Base-by-base conservation (phyloP, 768 basidiomycete species). In the Dacryopinax spathularia region DNA sequence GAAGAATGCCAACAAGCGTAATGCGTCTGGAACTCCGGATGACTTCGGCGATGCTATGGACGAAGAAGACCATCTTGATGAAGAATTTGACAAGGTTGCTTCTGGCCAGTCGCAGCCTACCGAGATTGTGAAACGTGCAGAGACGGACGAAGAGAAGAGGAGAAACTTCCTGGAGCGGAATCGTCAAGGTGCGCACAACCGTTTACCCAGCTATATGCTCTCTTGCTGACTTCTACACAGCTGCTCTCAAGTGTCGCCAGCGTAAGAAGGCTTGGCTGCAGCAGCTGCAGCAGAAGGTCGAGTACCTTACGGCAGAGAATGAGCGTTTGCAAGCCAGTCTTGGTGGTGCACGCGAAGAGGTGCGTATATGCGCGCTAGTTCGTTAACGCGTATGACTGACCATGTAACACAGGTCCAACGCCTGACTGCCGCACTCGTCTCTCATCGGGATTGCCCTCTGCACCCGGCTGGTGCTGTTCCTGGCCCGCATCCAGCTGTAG, bases 221-320 rank as follows among this genome's bases (percentile, higher is more conserved):
- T 33, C 36, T 41, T 35, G 15, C 56, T 56, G 37, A 22, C 29
- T 1, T n/a, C 18, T 10, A 1, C 20, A 7, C 69, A 97, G 95
- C 96, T 66, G 96, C 96, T 5, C 84, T 98, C 68, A 98, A 98
- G 77, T 99, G 96, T 75, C 91, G 96, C 34, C 96, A 99, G 72
- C 88, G 96, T 64, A 99, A 99, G 77, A 99, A 99, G 75, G 92
- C 92, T 3, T 99, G 96, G 96, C 82, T 98, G 15, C 81, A 85
- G 31, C 86, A 89, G 66, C 80, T 99, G 18, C 96, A 99, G 74
- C 84, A 87, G 37, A 94, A 94, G 70, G 92, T 95, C 75, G 96
- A 99, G 72, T 89, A 79, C 68, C 82, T 99, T 37, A 78, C 81
- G n/a, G 84, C 87, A 67, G 96, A 99, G 76, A 99, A 99, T 75